Conservation (phyloP, 2,329 filamentous ascomycete genomes). For the Botrytis squamosa region DNA sequence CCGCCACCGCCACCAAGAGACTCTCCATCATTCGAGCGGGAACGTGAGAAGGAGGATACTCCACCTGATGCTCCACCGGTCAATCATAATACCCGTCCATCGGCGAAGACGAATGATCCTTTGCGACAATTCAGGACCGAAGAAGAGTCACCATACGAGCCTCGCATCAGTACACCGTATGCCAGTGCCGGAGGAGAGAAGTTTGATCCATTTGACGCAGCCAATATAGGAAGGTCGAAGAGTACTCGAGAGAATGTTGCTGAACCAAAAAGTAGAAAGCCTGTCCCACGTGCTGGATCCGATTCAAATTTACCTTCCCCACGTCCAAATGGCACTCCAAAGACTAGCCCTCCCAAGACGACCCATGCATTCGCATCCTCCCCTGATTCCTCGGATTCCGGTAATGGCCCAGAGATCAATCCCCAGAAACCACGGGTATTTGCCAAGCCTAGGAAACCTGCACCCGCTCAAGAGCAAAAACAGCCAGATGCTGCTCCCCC, state of each 20-base stretch:
- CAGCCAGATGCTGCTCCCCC: slow-evolving; percentile 8
- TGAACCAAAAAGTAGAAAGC: slow-evolving; percentile 15
- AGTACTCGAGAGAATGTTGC: slow-evolving; percentile 32
- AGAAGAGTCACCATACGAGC: slow-evolving; percentile 42
- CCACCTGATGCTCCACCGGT: slow-evolving; percentile 10
- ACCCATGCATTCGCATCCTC: slow-evolving; percentile 17
- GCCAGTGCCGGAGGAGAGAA: slow-evolving; percentile 57
- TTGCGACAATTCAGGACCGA: slow-evolving; percentile 46
- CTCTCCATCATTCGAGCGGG: slow-evolving; percentile 7
- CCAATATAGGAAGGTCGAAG: slow-evolving; percentile 37
- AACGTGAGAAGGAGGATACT: slow-evolving; percentile 13
- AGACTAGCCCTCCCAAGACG: slow-evolving; percentile 15
- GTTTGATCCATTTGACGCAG: slow-evolving; percentile 54
- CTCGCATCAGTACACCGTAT: slow-evolving; percentile 59
- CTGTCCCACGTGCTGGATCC: slow-evolving; percentile 33
- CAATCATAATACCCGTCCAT: slow-evolving; percentile 23
- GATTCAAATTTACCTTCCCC: slow-evolving; percentile 34
- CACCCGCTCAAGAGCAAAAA: slow-evolving; percentile 13
- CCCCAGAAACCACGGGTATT: slow-evolving; percentile 19
- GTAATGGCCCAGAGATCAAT: slow-evolving; percentile 20
- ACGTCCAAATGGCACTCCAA: slow-evolving; percentile 25
- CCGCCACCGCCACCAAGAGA: slow-evolving; percentile 31
- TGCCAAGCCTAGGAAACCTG: slow-evolving; percentile 22
- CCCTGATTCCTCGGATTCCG: slow-evolving; percentile 22
- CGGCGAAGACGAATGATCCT: slow-evolving; percentile 42